Conservation (phyloP, 2,329 filamentous ascomycete species). For the Arthrobotrys sphaeroides region DNA sequence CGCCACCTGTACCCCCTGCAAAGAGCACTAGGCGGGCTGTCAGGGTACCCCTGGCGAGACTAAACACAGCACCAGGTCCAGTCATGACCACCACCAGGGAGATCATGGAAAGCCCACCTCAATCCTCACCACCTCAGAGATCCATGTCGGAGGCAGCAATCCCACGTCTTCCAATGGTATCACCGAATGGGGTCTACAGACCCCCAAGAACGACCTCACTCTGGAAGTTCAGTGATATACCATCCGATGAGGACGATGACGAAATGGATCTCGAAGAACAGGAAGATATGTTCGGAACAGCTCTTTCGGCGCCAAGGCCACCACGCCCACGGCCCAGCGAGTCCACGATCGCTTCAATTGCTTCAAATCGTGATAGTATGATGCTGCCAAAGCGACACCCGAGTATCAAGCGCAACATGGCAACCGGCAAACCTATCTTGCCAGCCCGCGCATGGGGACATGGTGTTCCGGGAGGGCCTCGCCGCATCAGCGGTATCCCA, state of each 20-base stretch:
- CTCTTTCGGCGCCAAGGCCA: slow-evolving; percentile 72
- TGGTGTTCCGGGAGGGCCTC: slow-evolving; percentile 45
- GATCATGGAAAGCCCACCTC: slow-evolving; percentile 26
- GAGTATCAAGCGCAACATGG: slow-evolving; percentile 62
- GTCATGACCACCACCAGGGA: slow-evolving; percentile 7
- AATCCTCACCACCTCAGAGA: slow-evolving; percentile 40
- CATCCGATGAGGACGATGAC: slow-evolving; percentile 70
- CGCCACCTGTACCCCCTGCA: slow-evolving; percentile 40
- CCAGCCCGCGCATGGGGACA: slow-evolving; percentile 42
- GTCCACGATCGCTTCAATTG: slow-evolving; percentile 26
- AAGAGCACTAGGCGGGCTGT: slow-evolving; percentile 42
- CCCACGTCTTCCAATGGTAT: slow-evolving; percentile 24
- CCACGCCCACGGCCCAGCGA: slow-evolving; percentile 51
- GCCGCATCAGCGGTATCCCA: slow-evolving; percentile 55
- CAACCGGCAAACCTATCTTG: slow-evolving; percentile 59
- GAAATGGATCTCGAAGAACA: slow-evolving; percentile 71
- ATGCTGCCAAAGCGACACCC: slow-evolving; percentile 59
- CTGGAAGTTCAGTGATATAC: slow-evolving; percentile 44
- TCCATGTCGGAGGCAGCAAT: slow-evolving; percentile 35
- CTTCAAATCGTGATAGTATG: slow-evolving; percentile 42
- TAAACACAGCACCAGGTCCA: slow-evolving; percentile 35
- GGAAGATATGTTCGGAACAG: slow-evolving; percentile 74
- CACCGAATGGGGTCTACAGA: slow-evolving; percentile 43
- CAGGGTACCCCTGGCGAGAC: slow-evolving; percentile 23
- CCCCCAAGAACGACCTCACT: slow-evolving; percentile 49